A percentile compares a stretch with the other conserved stretches of the same genome.
Evolutionary conservation across 495 filamentous ascomycete genomes (phyloP).

Genomic region (Jackrogersella multiformis): DNA sequence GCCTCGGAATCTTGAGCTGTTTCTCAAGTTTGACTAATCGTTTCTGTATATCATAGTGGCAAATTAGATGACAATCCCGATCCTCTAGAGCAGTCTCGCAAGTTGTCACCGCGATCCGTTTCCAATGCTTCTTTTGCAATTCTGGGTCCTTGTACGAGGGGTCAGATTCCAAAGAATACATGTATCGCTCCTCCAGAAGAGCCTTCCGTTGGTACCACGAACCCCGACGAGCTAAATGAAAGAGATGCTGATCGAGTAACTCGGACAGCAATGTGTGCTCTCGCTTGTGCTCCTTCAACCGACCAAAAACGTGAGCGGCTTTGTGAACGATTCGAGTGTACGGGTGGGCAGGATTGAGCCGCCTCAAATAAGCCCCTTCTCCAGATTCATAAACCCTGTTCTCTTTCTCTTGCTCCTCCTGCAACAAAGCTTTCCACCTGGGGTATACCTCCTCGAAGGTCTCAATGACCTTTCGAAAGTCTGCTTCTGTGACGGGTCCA

Average conservation of each 20-base stretch:
- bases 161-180: conserved; percentile 68
- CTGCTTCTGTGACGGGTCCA: conserved; percentile 72
- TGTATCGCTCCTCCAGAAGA: conserved; percentile 93
- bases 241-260: conserved; percentile 81
- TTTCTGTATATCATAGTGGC: conserved; percentile 94
- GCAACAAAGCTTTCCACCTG: conserved; percentile 78
- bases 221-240: conserved; percentile 85
- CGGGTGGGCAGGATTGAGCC: conserved; percentile 91
- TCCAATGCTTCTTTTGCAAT: conserved; percentile 83
- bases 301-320: conserved; percentile 76
- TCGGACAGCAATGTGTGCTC: conserved; percentile 81
- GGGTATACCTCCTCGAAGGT: conserved; percentile 80
- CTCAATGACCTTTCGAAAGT: conserved; percentile 67
- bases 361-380: conserved; percentile 90
- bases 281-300: conserved; percentile 79
- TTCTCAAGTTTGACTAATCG: conserved; percentile 90
- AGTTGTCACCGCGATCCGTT: conserved; percentile 76
- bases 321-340: conserved; percentile 96
- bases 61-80: conserved; percentile 85
- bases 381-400: conserved; percentile 80
- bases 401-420: conserved; percentile 83
- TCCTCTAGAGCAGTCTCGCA: conserved; percentile 91
- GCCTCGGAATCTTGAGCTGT: conserved; percentile 79
- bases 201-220: conserved; percentile 98
- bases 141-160: conserved; percentile 48